phyloP scores from a whole-genome alignment of 768 basidiomycete genomes.

The Pholiota microspora region DNA sequence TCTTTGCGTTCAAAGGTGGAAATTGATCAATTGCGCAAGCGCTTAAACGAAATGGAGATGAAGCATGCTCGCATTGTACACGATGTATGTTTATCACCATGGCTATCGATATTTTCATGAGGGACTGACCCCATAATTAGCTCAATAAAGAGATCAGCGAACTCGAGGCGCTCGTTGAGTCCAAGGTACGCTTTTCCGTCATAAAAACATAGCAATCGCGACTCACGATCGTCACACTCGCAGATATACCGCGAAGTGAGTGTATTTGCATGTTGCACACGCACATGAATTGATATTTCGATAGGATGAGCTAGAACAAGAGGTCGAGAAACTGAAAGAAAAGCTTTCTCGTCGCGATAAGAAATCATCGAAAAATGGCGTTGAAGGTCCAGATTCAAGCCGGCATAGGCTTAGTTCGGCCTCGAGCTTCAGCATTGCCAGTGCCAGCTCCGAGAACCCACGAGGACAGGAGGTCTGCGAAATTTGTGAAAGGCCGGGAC shows the following conservation, averaged over 20 bases:
- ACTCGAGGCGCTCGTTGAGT: conserved; percentile 89
- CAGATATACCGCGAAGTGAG: conserved; percentile 83
- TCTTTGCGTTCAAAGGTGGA: conserved; percentile 41
- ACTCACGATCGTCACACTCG: not conserved
- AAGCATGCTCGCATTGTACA: conserved; percentile 69
- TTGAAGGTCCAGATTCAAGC: conserved; percentile 31
- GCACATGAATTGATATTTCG: conserved; percentile 2
- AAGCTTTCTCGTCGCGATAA: conserved; percentile 59
- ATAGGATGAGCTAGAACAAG: conserved; percentile 85
- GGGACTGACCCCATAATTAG: conserved; percentile 35
- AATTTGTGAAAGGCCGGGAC: conserved; percentile 81
- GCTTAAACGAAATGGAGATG: conserved; percentile 67
- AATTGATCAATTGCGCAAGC: conserved; percentile 68
- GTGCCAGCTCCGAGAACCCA: conserved; percentile 21
- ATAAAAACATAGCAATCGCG: not conserved
- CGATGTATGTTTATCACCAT: conserved; percentile 46
- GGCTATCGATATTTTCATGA: not conserved
- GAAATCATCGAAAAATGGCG: conserved; percentile 50
- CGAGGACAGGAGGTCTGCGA: conserved; percentile 58
- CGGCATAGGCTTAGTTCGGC: conserved; percentile 27
- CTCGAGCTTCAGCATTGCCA: conserved; percentile 22
- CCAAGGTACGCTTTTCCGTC: conserved; percentile 57
- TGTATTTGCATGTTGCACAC: not conserved
- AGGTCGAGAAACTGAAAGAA: conserved; percentile 74
- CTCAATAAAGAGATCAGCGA: conserved; percentile 91